Conservation (phyloP, 179 eudicot genomes). For the Camellia oleifera region DNA sequence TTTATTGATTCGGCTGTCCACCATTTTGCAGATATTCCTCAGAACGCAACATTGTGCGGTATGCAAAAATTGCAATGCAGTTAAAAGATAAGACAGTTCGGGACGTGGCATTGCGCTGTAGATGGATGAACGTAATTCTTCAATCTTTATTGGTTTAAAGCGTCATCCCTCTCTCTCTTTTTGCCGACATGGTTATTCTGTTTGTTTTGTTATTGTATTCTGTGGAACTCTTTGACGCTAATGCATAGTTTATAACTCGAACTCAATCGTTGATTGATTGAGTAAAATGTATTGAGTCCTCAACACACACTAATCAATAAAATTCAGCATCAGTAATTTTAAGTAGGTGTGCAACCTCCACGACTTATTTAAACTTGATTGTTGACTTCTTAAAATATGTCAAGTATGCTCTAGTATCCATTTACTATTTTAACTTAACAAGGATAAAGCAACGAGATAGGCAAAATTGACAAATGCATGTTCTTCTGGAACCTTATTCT, state of each 20-base stretch:
- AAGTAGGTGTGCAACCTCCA: too few species aligned
- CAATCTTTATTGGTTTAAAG: neutral
- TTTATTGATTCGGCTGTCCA: conserved; percentile 16
- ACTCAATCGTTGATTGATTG: neutral
- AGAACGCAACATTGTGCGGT: conserved; percentile 46
- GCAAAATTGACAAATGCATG: too few species aligned
- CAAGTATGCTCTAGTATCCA: too few species aligned
- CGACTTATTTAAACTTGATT: too few species aligned
- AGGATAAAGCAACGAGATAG: too few species aligned
- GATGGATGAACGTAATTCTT: conserved; percentile 79
- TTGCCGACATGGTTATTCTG: neutral
- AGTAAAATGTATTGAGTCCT: too few species aligned
- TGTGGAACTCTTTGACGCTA: neutral
- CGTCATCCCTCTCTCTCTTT: neutral
- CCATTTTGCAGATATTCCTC: conserved; percentile 65
- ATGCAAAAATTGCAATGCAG: conserved; percentile 80
- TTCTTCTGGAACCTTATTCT: too few species aligned
- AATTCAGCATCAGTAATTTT: too few species aligned
- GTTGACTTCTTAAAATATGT: too few species aligned
- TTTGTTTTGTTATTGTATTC: neutral
- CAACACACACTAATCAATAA: too few species aligned
- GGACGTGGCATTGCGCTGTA: conserved; percentile 88
- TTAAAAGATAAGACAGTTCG: conserved; percentile 83
- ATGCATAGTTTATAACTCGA: neutral
- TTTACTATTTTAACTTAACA: too few species aligned